Conservation (phyloP, 768 basidiomycete genomes). For the Boletus rex-veris region DNA sequence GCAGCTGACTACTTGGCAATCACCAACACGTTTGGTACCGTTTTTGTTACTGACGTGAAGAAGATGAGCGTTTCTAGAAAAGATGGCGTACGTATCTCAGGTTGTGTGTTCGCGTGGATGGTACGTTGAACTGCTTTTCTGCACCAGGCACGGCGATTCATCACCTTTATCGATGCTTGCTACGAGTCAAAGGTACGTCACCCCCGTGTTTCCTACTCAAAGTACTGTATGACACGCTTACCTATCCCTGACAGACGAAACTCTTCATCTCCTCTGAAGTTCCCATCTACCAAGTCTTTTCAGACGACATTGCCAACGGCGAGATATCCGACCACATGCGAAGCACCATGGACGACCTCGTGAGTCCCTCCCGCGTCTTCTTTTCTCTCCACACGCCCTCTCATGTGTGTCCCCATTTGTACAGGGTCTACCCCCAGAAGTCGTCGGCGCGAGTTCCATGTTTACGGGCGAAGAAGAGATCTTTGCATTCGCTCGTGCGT, state of each 20-base stretch:
- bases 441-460: conserved; percentile 81
- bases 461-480: conserved; percentile 96
- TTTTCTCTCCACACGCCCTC: not conserved
- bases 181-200: conserved; percentile 78
- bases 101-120: not conserved
- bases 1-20: conserved; percentile 97
- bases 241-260: conserved; percentile 74
- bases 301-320: conserved; percentile 52
- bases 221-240: conserved; percentile 21
- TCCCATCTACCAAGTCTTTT: conserved; percentile 87
- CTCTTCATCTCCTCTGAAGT: conserved; percentile 91
- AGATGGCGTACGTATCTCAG: conserved; percentile 59
- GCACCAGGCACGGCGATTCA: conserved; percentile 82
- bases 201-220: not conserved
- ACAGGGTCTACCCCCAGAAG: conserved; percentile 74
- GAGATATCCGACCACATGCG: conserved; percentile 82
- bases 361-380: conserved; percentile 30
- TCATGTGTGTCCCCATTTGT: not conserved
- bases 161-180: conserved; percentile 96
- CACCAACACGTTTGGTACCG: conserved; percentile 79
- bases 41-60: conserved; percentile 85
- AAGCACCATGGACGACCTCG: conserved; percentile 93
- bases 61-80: conserved; percentile 85
- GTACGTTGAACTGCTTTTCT: not conserved
- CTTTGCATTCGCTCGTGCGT: conserved; percentile 95